These are phyloP conservation scores for Murraya paniculata DNA, from an alignment of 345 rosid genomes.

Conservation along the genomic window DNA sequence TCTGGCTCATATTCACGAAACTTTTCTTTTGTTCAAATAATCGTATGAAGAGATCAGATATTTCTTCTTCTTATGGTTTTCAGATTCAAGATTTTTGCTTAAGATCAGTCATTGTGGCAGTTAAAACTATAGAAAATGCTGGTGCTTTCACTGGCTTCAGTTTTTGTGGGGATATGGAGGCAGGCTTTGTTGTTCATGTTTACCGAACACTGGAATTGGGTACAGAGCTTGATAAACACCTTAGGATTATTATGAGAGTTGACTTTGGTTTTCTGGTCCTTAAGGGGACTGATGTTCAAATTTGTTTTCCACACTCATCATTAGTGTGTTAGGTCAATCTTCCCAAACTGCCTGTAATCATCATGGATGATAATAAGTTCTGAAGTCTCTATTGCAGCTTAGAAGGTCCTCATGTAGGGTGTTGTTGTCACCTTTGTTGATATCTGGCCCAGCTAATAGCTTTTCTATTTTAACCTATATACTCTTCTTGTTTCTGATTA, in stretches of 20 bases:
- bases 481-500: background rate
- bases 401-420: background rate
- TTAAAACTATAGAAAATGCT: background rate
- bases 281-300: background rate
- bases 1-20: background rate
- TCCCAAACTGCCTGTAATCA: background rate
- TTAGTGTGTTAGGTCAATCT: background rate
- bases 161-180: background rate
- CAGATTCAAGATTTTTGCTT: background rate
- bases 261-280: background rate
- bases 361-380: background rate
- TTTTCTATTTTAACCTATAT: background rate
- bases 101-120: background rate
- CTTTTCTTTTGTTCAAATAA: background rate
- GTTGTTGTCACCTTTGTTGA: background rate
- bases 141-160: background rate
- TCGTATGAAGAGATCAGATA: background rate
- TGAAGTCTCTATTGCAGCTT: background rate
- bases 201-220: background rate
- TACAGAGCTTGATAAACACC: background rate
- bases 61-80: constrained; percentile 1
- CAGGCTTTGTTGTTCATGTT: background rate
- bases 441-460: background rate
- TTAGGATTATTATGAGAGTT: background rate
- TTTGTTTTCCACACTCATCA: background rate